These are phyloP conservation scores for Wickerhamomyces mucosus DNA, from an alignment of 805 yeast species.

Conservation along the genomic window DNA sequence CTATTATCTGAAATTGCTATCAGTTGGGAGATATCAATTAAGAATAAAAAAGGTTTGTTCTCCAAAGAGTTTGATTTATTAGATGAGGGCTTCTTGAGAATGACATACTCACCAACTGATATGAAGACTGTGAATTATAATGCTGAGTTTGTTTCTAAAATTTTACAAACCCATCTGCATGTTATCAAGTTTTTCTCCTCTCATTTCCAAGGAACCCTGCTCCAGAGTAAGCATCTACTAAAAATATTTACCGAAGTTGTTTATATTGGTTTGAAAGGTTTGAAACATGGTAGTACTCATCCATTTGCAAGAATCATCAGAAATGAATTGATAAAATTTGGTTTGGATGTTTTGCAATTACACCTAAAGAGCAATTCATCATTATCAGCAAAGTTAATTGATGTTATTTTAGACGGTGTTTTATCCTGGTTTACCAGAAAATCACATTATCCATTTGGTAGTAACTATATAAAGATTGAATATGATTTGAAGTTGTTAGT, in stretches of 20 bases:
- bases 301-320: conserved; percentile 72
- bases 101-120: conserved; percentile 89
- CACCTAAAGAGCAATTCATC: conserved; percentile 42
- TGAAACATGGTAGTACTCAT: conserved; percentile 61
- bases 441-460: conserved; percentile 74
- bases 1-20: conserved; percentile 60
- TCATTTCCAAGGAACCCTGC: conserved; percentile 69
- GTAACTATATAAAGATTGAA: conserved; percentile 60
- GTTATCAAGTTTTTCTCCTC: conserved; percentile 63
- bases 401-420: conserved; percentile 49
- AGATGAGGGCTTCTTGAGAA: conserved; percentile 53
- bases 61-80: conserved; percentile 42
- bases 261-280: conserved; percentile 41
- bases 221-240: conserved; percentile 60
- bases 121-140: conserved; percentile 44
- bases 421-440: conserved; percentile 70
- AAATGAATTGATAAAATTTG: conserved; percentile 62
- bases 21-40: conserved; percentile 61
- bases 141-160: conserved; percentile 37
- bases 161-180: conserved; percentile 57
- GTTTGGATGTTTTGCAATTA: conserved; percentile 51
- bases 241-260: conserved; percentile 58
- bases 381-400: conserved; percentile 32
- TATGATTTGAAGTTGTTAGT: conserved; percentile 56
- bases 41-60: conserved; percentile 54